Conservation (phyloP, 495 filamentous ascomycete species). For the Penicillium nucicola region DNA sequence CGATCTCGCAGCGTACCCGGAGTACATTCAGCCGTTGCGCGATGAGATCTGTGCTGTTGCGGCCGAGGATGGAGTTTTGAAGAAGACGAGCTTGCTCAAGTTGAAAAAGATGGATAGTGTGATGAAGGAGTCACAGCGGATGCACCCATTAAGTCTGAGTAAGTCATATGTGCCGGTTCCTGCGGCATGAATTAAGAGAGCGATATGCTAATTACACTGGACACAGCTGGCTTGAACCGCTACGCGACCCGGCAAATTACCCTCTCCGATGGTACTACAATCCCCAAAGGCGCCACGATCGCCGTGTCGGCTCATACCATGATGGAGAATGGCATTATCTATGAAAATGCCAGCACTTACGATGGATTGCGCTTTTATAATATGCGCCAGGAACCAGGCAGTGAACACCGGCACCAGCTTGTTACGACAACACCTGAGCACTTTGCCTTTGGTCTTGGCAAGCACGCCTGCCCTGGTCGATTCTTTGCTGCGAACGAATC, state of each 20-base stretch:
- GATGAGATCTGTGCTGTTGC: conserved; percentile 37
- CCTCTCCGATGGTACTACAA: conserved; percentile 32
- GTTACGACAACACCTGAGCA: conserved; percentile 43
- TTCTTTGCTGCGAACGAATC: conserved; percentile 51
- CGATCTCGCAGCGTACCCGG: conserved; percentile 36
- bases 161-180: conserved; percentile 8
- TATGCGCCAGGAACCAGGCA: conserved; percentile 39
- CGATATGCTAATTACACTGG: neutral
- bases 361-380: conserved; percentile 47
- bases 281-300: conserved; percentile 35
- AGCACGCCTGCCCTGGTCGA: conserved; percentile 53
- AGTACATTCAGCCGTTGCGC: conserved; percentile 32
- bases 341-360: conserved; percentile 40
- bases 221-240: conserved; percentile 42
- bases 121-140: conserved; percentile 36
- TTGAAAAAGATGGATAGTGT: conserved; percentile 48
- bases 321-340: conserved; percentile 39
- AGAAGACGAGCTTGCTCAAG: conserved; percentile 47
- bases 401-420: conserved; percentile 41
- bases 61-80: conserved; percentile 37
- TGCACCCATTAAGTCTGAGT: conserved; percentile 33
- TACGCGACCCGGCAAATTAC: conserved; percentile 25
- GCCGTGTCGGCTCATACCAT: conserved; percentile 28
- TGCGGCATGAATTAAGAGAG: neutral
- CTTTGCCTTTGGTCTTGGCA: conserved; percentile 46